These are phyloP conservation scores for Phlyctochytrium arcticum DNA, from an alignment of 192 early-diverging fungal genomes.

Conservation along the genomic window DNA sequence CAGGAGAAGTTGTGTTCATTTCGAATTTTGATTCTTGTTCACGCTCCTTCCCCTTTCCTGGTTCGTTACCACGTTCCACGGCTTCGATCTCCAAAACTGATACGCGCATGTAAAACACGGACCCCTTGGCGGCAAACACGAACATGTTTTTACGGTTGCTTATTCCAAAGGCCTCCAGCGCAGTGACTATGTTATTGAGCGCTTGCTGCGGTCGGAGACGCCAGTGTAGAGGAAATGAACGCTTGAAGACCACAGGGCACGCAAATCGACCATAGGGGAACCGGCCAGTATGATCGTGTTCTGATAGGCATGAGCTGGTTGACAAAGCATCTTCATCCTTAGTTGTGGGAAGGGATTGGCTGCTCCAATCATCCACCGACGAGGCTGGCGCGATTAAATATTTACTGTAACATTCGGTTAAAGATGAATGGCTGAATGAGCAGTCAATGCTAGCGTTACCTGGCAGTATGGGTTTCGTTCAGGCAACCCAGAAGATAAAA, in stretches of 20 bases:
- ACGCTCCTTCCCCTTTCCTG: constrained; percentile 3
- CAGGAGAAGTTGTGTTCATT: too few species aligned
- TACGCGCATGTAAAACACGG: constrained; percentile 45
- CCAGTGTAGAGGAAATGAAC: constrained; percentile 69
- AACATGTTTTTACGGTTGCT: constrained; percentile 73
- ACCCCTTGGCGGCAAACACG: constrained; percentile 51
- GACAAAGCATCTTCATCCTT: constrained; percentile 52
- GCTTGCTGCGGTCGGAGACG: constrained; percentile 65
- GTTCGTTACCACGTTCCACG: too few species aligned
- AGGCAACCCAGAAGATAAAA: constrained; percentile 57
- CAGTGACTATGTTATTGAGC: constrained; percentile 50
- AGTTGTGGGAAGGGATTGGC: not conserved
- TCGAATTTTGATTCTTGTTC: not conserved
- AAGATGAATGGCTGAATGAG: not conserved
- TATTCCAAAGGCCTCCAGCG: constrained; percentile 59
- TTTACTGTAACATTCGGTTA: too few species aligned
- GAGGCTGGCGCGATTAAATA: not conserved
- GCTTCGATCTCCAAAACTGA: constrained; percentile 20
- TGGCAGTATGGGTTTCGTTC: constrained; percentile 57
- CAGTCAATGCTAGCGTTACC: constrained; percentile 32
- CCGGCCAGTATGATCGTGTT: constrained; percentile 1
- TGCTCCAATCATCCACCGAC: not conserved
- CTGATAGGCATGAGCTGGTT: constrained; percentile 16
- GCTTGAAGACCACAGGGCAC: constrained; percentile 62
- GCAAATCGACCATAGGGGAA: constrained; percentile 60